Base-by-base conservation (phyloP, 768 basidiomycete genomes). In the Lentinula guzmanii region DNA sequence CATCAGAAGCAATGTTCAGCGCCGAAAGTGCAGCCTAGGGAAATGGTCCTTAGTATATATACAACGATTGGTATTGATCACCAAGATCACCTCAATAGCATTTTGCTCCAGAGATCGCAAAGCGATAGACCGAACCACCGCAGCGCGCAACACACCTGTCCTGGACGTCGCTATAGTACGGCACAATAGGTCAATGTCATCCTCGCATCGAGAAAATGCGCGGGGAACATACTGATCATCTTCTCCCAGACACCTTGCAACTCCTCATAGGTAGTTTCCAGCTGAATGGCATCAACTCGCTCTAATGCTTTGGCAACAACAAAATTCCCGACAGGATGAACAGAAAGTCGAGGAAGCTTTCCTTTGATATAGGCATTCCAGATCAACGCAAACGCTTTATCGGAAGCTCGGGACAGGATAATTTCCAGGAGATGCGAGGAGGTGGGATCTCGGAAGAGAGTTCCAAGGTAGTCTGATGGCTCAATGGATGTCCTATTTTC, bases 311-410 rank as follows among this genome's bases (percentile, higher is more conserved):
- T 89, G 0, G 95, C 89, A 4, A 95, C 79, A 21, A 98, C 95
- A 67, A 94, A 99, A 69, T 98, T 99, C 11, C 92, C 94, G 2
- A 95, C 90, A 2, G 95, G 93, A 72, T 99, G 96, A 18, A 81
- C 77, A 16, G 90, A 86, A 33, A 97, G 76, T 61, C 88, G 82
- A 3, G 80, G 73, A 41, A 97, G 76, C 64, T 87, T 86, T n/a
- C 85, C 86, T 48, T 75, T 71, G 70, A 98, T 89, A 73, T 97
- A 95, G 0, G 81, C 80, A 2, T 74, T 67, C 96, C 96, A 98
- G 5, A 97, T 68, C 0, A 78, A 67, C 35, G 74, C 69, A 68
- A 95, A 95, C 1, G 87, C 80, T 16, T 73, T 67, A 5, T 77
- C 72, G 0, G 93, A 86, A 16, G 86, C 82, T 54, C 82, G 80